These are phyloP conservation scores for Suillus plorans DNA, from an alignment of 768 basidiomycete genomes.

Conservation along the genomic window DNA sequence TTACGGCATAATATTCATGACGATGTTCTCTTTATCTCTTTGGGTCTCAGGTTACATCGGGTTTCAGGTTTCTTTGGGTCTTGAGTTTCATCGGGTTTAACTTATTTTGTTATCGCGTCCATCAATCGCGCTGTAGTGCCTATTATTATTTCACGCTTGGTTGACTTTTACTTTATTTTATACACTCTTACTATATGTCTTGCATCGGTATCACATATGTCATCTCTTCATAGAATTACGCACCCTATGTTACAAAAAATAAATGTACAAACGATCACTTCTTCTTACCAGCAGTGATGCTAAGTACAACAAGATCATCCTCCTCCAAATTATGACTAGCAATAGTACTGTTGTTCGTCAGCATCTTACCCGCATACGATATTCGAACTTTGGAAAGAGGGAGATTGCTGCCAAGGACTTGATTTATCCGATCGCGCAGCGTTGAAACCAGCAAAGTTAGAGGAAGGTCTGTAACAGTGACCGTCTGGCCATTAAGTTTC, in stretches of 20 bases:
- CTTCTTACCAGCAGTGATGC: slow-evolving; percentile 75
- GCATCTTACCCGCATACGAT: slow-evolving; percentile 78
- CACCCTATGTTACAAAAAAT: not conserved
- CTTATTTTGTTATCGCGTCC: not conserved
- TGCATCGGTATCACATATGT: not conserved
- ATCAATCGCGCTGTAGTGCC: not conserved
- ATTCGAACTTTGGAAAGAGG: slow-evolving; percentile 80
- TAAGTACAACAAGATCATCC: slow-evolving; percentile 79
- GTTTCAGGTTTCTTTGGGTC: not conserved
- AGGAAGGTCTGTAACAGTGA: slow-evolving; percentile 80
- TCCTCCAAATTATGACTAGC: slow-evolving; percentile 90
- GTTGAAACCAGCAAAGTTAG: slow-evolving; percentile 85
- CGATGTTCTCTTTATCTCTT: not conserved
- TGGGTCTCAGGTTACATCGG: not conserved
- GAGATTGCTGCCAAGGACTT: slow-evolving; percentile 74
- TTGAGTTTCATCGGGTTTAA: not conserved
- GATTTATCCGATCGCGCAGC: slow-evolving; percentile 84
- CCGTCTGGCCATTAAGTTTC: slow-evolving; percentile 82
- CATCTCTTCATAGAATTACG: slow-evolving; percentile 7
- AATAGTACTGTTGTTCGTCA: slow-evolving; percentile 83
- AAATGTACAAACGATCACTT: slow-evolving; percentile 39
- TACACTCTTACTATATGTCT: not conserved
- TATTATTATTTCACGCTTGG: slow-evolving; percentile 1
- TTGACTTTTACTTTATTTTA: not conserved
- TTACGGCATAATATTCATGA: no score